Base-by-base conservation (phyloP, 345 rosid species). In the Dimocarpus longan region DNA sequence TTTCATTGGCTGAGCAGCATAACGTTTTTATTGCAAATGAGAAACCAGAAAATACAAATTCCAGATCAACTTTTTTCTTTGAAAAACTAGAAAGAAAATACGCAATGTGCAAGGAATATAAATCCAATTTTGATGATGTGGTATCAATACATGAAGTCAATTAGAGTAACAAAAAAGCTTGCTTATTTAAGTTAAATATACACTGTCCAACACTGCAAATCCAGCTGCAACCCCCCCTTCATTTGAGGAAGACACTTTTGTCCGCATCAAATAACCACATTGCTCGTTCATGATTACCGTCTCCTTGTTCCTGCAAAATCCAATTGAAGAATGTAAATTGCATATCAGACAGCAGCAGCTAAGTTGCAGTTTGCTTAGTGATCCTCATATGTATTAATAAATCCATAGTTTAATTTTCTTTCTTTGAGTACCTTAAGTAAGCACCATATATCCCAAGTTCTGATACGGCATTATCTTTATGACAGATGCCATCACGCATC, bases 151-250 rank as follows among this genome's bases (percentile, higher is more conserved):
- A 10, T 28, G 44, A 63, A 64, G 8, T 48, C 50, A 28, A 42
- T 68, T 10, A 24, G 37, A 46, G 65, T 76, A 80, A 42, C 40
- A 10, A 42, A 5, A 43, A 71, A 68, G 66, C 19, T 64, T 12
- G 11, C 78, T 43, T 79, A 76, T 60, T 91, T 86, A 91, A 40
- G 83, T 94, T 85, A 97, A 82, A 79, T 94, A 94, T 76, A 94
- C 75, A 79, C 99, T 94, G 80, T 97, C 98, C 87, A 97, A 74
- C 57, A 94, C 99, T 5, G 96, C 97, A 78, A 86, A 94, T 82
- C 99, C 99, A 74, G 98, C 93, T 0, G 91, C 97, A 22, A 97
- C 98, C 28, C 99, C 99, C 13, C 98, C 99, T 94, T 97, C 99
- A 76, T 93, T 83, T 63, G 98, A 92, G 16, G 99, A 93, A 7